A percentile compares a stretch with the other conserved stretches of the same genome.
These are phyloP conservation scores for Conticribra weissflogii DNA, from an alignment of 108 stramenopile species.

Conservation along the genomic window DNA sequence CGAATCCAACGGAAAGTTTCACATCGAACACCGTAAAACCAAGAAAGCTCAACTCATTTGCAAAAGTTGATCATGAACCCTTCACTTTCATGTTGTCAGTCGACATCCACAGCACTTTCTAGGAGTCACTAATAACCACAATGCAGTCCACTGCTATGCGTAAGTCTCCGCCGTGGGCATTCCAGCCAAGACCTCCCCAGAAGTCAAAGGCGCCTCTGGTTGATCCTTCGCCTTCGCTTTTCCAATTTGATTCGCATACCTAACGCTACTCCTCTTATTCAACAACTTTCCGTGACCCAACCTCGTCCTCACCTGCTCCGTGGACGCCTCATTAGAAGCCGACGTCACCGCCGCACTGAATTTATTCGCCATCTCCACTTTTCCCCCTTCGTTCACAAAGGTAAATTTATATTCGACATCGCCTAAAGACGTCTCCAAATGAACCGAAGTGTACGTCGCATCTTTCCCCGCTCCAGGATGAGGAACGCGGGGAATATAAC, in stretches of 20 bases:
- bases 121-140: too few relatives aligned
- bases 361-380: slow-evolving; percentile 7
- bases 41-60: too few relatives aligned
- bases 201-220: slow-evolving; percentile 59
- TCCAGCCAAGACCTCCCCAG: slow-evolving; percentile 54
- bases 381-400: slow-evolving; percentile 39
- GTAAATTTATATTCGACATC: slow-evolving; percentile 76
- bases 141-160: too few relatives aligned
- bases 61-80: too few relatives aligned
- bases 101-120: too few relatives aligned
- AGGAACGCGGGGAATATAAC: slow-evolving; percentile 16
- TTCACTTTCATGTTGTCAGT: too few relatives aligned
- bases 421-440: slow-evolving; percentile 65
- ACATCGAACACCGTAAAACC: too few relatives aligned
- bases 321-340: slow-evolving; percentile 30
- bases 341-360: slow-evolving; percentile 54
- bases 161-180: slow-evolving; percentile 29
- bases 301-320: slow-evolving; percentile 45
- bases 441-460: slow-evolving; percentile 33
- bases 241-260: slow-evolving; percentile 71
- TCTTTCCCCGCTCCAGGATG: slow-evolving; percentile 35
- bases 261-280: slow-evolving; percentile 58
- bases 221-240: slow-evolving; percentile 72
- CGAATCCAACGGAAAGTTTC: too few relatives aligned
- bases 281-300: slow-evolving; percentile 78